These are phyloP conservation scores for Penicillium psychrofluorescens DNA, from an alignment of 495 filamentous ascomycete genomes.

Conservation along the genomic window DNA sequence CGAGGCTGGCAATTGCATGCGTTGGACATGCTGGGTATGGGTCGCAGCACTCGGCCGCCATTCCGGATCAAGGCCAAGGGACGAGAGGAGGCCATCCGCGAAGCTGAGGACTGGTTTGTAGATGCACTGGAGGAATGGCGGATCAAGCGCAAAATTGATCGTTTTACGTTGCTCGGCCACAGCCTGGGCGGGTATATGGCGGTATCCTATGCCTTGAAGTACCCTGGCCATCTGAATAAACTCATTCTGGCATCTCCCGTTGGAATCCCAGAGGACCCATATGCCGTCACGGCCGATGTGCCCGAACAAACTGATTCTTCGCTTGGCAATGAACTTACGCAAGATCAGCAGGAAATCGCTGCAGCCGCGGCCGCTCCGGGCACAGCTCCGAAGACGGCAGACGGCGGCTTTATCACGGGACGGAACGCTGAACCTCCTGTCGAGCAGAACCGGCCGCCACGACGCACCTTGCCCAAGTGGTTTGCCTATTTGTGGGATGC, in stretches of 20 bases:
- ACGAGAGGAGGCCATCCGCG: slow-evolving; percentile 70
- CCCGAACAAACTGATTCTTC: slow-evolving; percentile 67
- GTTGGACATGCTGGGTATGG: slow-evolving; percentile 91
- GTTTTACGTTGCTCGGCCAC: slow-evolving; percentile 89
- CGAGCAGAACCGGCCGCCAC: slow-evolving; percentile 33
- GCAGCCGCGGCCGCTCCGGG: slow-evolving; percentile 18
- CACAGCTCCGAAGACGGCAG: slow-evolving; percentile 35
- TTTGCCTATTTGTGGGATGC: slow-evolving; percentile 91
- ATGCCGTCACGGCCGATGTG: slow-evolving; percentile 74
- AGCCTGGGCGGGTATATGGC: slow-evolving; percentile 91
- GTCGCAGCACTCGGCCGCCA: slow-evolving; percentile 73
- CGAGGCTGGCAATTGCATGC: slow-evolving; percentile 86
- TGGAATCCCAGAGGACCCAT: slow-evolving; percentile 91
- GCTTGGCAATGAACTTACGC: slow-evolving; percentile 63
- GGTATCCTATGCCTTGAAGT: slow-evolving; percentile 91
- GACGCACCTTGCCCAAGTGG: slow-evolving; percentile 71
- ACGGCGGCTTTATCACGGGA: slow-evolving; percentile 55
- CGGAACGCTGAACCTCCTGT: slow-evolving; percentile 12
- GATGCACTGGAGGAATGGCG: slow-evolving; percentile 97
- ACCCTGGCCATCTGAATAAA: slow-evolving; percentile 89
- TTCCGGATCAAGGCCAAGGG: slow-evolving; percentile 82
- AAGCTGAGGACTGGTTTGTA: slow-evolving; percentile 94
- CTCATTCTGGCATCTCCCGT: slow-evolving; percentile 91
- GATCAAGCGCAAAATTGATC: slow-evolving; percentile 76
- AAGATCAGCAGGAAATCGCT: slow-evolving; percentile 58